phyloP scores from a whole-genome alignment of 1,139 yeast species.

The Arxiozyma telluris region DNA sequence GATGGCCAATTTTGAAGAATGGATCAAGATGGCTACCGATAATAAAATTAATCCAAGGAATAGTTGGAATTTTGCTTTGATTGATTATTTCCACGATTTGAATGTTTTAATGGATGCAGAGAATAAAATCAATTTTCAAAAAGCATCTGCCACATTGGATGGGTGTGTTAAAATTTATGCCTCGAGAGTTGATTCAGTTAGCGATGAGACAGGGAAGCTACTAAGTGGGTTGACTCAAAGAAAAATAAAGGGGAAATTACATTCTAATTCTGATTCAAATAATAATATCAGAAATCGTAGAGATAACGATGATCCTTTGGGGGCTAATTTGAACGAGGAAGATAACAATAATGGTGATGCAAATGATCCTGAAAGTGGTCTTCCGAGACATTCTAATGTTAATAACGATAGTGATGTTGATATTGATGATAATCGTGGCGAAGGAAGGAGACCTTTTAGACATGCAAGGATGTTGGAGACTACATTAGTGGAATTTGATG shows the following conservation, averaged over 20 bases:
- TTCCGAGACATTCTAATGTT: slow-evolving; percentile 28
- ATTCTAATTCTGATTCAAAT: slow-evolving; percentile 6
- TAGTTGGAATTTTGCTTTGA: slow-evolving; percentile 76
- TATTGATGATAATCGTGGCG: slow-evolving; percentile 10
- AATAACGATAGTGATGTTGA: not conserved
- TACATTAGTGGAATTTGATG: slow-evolving; percentile 48
- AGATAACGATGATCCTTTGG: slow-evolving; percentile 14
- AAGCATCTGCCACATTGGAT: slow-evolving; percentile 51
- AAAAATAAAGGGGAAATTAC: slow-evolving; percentile 6
- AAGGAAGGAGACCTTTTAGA: slow-evolving; percentile 29
- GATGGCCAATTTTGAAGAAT: slow-evolving; percentile 75
- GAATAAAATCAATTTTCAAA: slow-evolving; percentile 26
- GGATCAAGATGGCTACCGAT: slow-evolving; percentile 86
- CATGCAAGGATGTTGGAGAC: slow-evolving; percentile 36
- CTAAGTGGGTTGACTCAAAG: slow-evolving; percentile 54
- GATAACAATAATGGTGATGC: slow-evolving; percentile 28
- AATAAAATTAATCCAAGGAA: slow-evolving; percentile 64
- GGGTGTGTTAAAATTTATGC: slow-evolving; percentile 82
- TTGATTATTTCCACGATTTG: slow-evolving; percentile 57
- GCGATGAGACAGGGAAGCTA: slow-evolving; percentile 79
- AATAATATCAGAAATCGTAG: slow-evolving; percentile 16
- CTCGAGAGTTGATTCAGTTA: slow-evolving; percentile 84
- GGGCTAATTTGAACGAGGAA: slow-evolving; percentile 30
- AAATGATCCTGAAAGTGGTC: slow-evolving; percentile 30
- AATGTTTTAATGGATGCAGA: slow-evolving; percentile 29